Evolutionary conservation across 148 eudicot species (phyloP), one percentile per base, ranked within the genome.

Genomic region (Diospyros kaki): DNA sequence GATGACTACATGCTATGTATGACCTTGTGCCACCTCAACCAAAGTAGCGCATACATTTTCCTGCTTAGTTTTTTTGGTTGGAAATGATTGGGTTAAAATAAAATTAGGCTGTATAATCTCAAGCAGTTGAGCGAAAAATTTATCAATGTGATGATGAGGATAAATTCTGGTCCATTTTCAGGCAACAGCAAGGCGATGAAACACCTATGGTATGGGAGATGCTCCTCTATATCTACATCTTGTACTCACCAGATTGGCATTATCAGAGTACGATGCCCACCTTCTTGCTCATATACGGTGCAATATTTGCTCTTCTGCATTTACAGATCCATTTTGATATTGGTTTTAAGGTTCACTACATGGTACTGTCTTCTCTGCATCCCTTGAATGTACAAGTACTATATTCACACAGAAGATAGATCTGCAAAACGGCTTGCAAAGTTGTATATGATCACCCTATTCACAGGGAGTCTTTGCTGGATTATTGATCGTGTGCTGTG

Each of bases 171-270:
- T 67, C 53, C 72, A 18, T 70, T 87, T 78, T 76, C 89, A 92
- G 97, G 88, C 89, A 88, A 79, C 97, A 90, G 75, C 93, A 90
- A 69, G 87, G 91, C 63, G 94, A 92, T 78, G 97, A 92, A 83
- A 92, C 97, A 55, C 97, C 97, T 38, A 92, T 92, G 97, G 92
- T 92, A 6, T 92, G 97, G 97, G 97, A 92, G 75, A 82, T 92
- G 92, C 94, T 92, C 75, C 91, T 92, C 45, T 92, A 92, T 76
- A 88, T 92, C 66, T 90, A 92, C 83, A 92, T 92, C 76, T 89
- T 92, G 46, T 90, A 92, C 82, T 92, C 97, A 8, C 94, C 97
- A 15, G 97, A 90, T 82, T 92, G 97, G 97, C 97, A 92, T 72
- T 92, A 92, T 66, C 83, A 85, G 77, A 92, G 94, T 82, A 92